Percentiles rank a stretch among this genome's conserved stretches.
These are phyloP conservation scores for Isoetes engelmannii DNA, from an alignment of 83 land plant species.

Conservation along the genomic window DNA sequence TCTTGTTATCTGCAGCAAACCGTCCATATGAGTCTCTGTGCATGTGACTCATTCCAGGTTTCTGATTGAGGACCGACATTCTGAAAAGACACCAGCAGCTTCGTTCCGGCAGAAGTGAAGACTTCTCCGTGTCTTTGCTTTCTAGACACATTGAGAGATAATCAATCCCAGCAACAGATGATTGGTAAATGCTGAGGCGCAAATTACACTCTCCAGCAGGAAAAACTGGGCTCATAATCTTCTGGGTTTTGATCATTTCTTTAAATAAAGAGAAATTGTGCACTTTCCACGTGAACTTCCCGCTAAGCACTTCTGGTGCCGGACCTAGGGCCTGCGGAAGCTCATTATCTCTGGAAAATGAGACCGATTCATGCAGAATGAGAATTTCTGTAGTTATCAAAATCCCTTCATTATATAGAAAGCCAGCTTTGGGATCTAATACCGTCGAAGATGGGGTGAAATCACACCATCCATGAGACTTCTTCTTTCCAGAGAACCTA, in stretches of 20 bases:
- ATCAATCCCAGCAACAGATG: slow-evolving; percentile 67
- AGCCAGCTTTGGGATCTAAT: slow-evolving; percentile 67
- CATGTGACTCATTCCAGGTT: slow-evolving; percentile 71
- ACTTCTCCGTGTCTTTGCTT: slow-evolving; percentile 92
- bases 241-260: slow-evolving; percentile 97
- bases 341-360: slow-evolving; percentile 53
- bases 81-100: slow-evolving; percentile 97
- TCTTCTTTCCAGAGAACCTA: slow-evolving; percentile 82
- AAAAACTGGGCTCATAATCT: slow-evolving; percentile 94
- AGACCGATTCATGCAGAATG: slow-evolving; percentile 61
- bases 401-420: slow-evolving; percentile 45
- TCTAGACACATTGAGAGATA: slow-evolving; percentile 93
- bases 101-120: slow-evolving; percentile 40
- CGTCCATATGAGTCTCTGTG: slow-evolving; percentile 94
- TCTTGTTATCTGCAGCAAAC: slow-evolving; percentile 85
- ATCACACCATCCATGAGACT: slow-evolving; percentile 98
- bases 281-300: slow-evolving; percentile 95
- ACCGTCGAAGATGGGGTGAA: slow-evolving; percentile 59
- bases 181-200: slow-evolving; percentile 88
- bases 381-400: slow-evolving; percentile 75
- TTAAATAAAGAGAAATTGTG: slow-evolving; percentile 80
- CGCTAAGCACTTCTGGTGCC: slow-evolving; percentile 59
- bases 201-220: slow-evolving; percentile 89
- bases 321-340: slow-evolving; percentile 39
- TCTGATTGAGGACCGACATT: slow-evolving; percentile 87